Evolutionary conservation across 805 yeast species (phyloP).

Genomic region (Ogataea sp.): DNA sequence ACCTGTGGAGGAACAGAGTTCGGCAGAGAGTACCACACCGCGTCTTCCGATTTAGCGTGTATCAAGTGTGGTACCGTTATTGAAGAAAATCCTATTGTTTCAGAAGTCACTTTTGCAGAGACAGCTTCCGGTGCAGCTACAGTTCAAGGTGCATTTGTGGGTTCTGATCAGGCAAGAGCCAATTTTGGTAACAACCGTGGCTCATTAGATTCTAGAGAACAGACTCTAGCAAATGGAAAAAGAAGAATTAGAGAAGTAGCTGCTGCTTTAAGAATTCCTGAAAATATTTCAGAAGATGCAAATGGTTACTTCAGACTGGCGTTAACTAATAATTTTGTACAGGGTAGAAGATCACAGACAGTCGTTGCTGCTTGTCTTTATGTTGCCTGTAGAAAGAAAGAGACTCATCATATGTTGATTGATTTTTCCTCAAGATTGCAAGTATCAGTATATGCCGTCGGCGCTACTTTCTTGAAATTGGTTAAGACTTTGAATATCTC

Average conservation of each 20-base stretch:
- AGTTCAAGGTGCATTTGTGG: constrained; percentile 91
- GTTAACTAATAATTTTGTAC: constrained; percentile 80
- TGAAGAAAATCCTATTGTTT: constrained; percentile 90
- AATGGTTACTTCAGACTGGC: constrained; percentile 87
- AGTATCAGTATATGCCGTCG: constrained; percentile 88
- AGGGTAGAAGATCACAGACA: constrained; percentile 94
- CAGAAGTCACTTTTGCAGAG: constrained; percentile 93
- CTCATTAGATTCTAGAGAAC: constrained; percentile 80
- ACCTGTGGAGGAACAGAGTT: constrained; percentile 48
- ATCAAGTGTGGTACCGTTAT: constrained; percentile 76
- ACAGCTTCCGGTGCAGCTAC: constrained; percentile 89
- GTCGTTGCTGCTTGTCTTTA: constrained; percentile 93
- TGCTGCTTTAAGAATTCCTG: constrained; percentile 69
- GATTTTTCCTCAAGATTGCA: constrained; percentile 89
- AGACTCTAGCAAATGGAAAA: constrained; percentile 79
- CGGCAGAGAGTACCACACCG: constrained; percentile 42
- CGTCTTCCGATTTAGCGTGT: constrained; percentile 77
- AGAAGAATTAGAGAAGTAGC: constrained; percentile 76
- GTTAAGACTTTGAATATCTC: constrained; percentile 79
- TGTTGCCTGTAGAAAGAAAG: constrained; percentile 86
- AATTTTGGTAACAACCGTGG: constrained; percentile 61
- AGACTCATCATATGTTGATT: constrained; percentile 91
- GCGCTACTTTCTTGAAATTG: constrained; percentile 91
- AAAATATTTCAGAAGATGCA: constrained; percentile 79
- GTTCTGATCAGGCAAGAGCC: constrained; percentile 77